Conservation (phyloP, 768 basidiomycete species). For the Boletus tomentosulus region DNA sequence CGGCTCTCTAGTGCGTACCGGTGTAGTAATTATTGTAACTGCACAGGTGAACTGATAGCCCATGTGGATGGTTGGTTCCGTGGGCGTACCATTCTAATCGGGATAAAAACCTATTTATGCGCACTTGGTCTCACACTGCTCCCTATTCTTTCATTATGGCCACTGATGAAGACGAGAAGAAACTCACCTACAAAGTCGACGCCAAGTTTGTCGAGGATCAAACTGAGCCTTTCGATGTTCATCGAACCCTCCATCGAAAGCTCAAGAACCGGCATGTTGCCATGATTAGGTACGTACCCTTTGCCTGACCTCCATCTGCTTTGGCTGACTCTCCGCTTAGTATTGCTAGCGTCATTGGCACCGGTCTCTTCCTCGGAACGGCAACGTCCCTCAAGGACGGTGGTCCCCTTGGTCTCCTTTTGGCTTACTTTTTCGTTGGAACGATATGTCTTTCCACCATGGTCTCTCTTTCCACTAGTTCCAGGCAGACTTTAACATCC, state of each 20-base stretch:
- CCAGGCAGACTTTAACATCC: background rate
- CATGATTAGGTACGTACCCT: constrained; percentile 29
- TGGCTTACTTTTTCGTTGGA: constrained; percentile 38
- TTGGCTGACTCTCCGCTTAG: constrained; percentile 4
- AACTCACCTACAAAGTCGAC: background rate
- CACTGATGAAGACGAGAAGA: constrained; percentile 5
- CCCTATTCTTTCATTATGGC: constrained; percentile 3
- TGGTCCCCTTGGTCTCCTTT: constrained; percentile 45
- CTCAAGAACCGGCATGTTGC: constrained; percentile 34
- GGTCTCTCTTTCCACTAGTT: constrained; percentile 18
- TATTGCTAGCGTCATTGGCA: constrained; percentile 41
- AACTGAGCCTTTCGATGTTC: background rate
- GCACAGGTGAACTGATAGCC: background rate
- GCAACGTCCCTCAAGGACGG: constrained; percentile 36
- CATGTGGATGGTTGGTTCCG: background rate
- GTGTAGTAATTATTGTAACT: background rate
- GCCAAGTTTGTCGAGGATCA: constrained; percentile 9
- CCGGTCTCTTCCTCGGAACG: constrained; percentile 35
- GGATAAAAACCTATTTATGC: background rate
- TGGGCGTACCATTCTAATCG: background rate
- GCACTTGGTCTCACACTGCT: background rate
- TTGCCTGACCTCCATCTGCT: no score
- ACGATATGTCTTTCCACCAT: constrained; percentile 37
- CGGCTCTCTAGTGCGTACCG: background rate
- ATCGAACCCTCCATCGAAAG: constrained; percentile 23